Percentiles rank a stretch among this genome's conserved stretches.
Evolutionary conservation across 1,284 basidiomycete genomes (phyloP).

Genomic region (Puccinia coronata): DNA sequence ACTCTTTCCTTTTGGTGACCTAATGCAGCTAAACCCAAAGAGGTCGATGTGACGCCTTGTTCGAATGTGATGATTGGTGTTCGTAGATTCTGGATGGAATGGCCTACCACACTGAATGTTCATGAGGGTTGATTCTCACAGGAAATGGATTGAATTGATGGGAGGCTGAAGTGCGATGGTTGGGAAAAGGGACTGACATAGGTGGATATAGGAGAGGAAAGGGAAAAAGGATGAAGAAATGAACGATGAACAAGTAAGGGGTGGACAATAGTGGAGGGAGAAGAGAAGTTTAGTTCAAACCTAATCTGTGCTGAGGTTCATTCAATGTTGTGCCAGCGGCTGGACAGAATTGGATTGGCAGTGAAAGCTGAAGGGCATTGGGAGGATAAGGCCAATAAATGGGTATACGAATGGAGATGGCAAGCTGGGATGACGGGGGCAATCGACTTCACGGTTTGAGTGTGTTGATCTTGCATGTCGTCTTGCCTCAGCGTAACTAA

Average conservation of each 20-base stretch:
- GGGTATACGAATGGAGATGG: too few species aligned
- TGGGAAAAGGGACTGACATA: background rate
- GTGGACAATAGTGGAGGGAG: background rate
- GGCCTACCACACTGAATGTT: conserved; percentile 11
- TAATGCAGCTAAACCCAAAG: background rate
- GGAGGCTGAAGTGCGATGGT: background rate
- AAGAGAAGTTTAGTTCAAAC: background rate
- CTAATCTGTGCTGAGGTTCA: background rate
- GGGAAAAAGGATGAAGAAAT: background rate
- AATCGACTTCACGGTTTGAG: background rate
- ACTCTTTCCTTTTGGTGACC: background rate
- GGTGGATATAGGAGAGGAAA: background rate
- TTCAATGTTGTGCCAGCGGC: background rate
- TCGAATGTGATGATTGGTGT: conserved; percentile 3
- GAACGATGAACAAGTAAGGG: background rate
- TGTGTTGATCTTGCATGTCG: background rate
- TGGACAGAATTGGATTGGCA: background rate
- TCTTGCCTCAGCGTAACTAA: background rate
- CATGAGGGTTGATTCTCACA: conserved; percentile 14
- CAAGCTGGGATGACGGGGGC: background rate
- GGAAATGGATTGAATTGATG: background rate
- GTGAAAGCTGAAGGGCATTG: background rate
- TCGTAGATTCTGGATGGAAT: background rate
- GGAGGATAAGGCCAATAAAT: background rate
- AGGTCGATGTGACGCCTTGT: background rate